Base-by-base conservation (phyloP, 1,284 basidiomycete species). In the Entoloma clypeatum region DNA sequence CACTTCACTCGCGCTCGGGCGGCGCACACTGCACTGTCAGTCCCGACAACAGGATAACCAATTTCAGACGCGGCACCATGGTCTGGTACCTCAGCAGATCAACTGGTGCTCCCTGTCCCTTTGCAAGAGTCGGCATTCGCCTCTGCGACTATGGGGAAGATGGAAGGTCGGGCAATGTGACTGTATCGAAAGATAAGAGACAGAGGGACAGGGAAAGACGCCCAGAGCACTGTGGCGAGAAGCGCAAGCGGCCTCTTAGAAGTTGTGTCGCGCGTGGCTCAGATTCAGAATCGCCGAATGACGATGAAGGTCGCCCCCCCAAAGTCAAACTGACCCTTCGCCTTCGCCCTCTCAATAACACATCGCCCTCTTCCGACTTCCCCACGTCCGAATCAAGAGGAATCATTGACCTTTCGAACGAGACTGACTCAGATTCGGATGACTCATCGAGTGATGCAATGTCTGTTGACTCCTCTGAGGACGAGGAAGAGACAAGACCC, bases 31-130 rank as follows among this genome's bases (percentile, higher is more conserved):
- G 67, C 49, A 60, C 64, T 8, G 55, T 65, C 38, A 65, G 64
- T 45, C 53, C 67, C n/a, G 65, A 68, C 26, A 70, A 68, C 39
- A 69, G 81, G 27, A 49, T 69, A 18, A 86, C 84, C n/a, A 85
- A 85, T 58, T 87, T 86, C 56, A 72, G 84, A 43, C 73, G 79
- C 29, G 85, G 85, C 24, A 87, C 85, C 26, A 74, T 76, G 54
- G 82, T 87, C 6, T 87, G 83, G 83, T 87, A 86, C 60, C 71
- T 87, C 36, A 81, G 78, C 57, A 74, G 75, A 51, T 81, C 80
- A 14, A 76, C 82, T 4, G 85, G 85, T 28, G 75, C 79, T 7
- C 77, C 79, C 0, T 86, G 84, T 60, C 84, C 84, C 3, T 87
- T 87, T 57, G 64, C 79, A 7, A 70, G 79, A 43, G 78, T 72